A percentile compares a stretch with the other conserved stretches of the same genome.
Conservation (phyloP, 2,329 filamentous ascomycete species). For the Ilyonectria mors-panacis region DNA sequence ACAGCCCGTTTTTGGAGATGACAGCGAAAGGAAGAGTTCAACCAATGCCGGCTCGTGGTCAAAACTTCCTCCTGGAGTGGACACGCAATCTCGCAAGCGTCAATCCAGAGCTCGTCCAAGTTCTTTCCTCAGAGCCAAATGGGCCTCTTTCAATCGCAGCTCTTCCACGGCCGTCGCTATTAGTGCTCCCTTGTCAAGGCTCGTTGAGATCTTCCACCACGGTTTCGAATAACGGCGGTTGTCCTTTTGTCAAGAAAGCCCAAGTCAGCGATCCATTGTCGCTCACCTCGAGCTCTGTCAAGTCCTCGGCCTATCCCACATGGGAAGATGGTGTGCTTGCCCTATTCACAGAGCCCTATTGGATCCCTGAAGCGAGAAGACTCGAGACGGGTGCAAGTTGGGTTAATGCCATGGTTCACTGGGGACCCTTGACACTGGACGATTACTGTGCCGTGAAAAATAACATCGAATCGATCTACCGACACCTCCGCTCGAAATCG, state of each 20-base stretch:
- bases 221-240: background rate
- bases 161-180: conserved; percentile 11
- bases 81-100: background rate
- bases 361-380: conserved; percentile 8
- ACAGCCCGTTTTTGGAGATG: conserved; percentile 8
- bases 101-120: conserved; percentile 4
- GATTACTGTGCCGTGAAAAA: conserved; percentile 18
- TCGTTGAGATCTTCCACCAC: background rate
- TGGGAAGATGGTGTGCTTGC: conserved; percentile 15
- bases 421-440: conserved; percentile 10
- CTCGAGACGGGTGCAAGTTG: background rate
- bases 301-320: background rate
- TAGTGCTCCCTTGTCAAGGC: background rate
- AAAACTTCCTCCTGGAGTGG: conserved; percentile 6
- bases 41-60: conserved; percentile 5
- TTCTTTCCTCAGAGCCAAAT: background rate
- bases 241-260: background rate
- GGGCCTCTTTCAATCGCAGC: conserved; percentile 6
- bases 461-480: conserved; percentile 15
- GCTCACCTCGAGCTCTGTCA: background rate
- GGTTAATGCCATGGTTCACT: conserved; percentile 13
- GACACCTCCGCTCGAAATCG: conserved; percentile 23
- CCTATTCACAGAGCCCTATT: conserved; percentile 15
- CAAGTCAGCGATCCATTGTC: background rate
- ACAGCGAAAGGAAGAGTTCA: conserved; percentile 1